phyloP scores from a whole-genome alignment of 2,329 filamentous ascomycete genomes.

The Ascosphaera apis region DNA sequence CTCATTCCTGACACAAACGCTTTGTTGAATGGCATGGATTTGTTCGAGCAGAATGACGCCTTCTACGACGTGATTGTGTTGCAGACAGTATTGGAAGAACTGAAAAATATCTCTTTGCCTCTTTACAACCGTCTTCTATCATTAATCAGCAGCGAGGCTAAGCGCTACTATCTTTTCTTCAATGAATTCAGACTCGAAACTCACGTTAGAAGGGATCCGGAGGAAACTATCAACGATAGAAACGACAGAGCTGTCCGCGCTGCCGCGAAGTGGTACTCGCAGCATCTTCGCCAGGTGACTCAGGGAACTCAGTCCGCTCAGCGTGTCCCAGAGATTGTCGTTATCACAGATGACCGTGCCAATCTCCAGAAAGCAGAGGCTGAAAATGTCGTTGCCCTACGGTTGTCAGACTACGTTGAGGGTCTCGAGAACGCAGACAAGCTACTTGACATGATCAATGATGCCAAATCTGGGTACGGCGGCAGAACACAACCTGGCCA shows the following conservation, averaged over 20 bases:
- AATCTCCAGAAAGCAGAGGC: conserved; percentile 62
- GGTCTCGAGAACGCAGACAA: conserved; percentile 64
- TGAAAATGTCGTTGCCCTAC: conserved; percentile 45
- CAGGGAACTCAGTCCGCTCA: conserved; percentile 20
- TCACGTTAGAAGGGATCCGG: conserved; percentile 47
- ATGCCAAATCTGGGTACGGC: conserved; percentile 45
- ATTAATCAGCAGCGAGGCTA: conserved; percentile 84
- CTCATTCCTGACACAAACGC: conserved; percentile 92
- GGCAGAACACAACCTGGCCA: conserved; percentile 40
- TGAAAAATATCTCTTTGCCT: conserved; percentile 78
- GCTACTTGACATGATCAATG: conserved; percentile 80
- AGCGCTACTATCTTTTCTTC: conserved; percentile 97
- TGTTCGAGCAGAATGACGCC: conserved; percentile 76
- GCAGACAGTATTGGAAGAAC: conserved; percentile 88
- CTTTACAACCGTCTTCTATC: conserved; percentile 84
- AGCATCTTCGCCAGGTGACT: conserved; percentile 43
- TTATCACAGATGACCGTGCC: conserved; percentile 82
- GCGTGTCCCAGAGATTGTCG: conserved; percentile 48
- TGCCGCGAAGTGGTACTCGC: conserved; percentile 73
- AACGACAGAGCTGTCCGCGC: conserved; percentile 80
- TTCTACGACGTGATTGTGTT: conserved; percentile 95
- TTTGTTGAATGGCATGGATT: conserved; percentile 82
- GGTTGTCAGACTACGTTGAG: conserved; percentile 55
- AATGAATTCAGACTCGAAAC: conserved; percentile 94
- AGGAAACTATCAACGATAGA: conserved; percentile 84